A percentile compares a stretch with the other conserved stretches of the same genome.
Evolutionary conservation across 129 eudicot species (phyloP).

Genomic region (Artemisia annua): DNA sequence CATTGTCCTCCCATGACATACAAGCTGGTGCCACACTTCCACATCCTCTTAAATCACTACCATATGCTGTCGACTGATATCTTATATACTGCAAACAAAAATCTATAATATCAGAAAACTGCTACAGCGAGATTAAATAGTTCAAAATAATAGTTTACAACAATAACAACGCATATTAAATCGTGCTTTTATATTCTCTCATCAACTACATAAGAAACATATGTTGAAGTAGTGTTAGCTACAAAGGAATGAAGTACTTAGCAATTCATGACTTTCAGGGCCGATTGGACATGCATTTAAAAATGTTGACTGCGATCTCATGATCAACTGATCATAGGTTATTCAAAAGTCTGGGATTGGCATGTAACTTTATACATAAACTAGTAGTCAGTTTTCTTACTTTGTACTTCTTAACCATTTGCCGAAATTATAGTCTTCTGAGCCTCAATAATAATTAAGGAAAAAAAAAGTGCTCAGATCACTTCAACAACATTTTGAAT

Average conservation of each 20-base stretch:
- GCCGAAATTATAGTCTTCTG: too few relatives aligned
- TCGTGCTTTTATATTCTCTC: background rate
- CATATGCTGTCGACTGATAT: conserved; percentile 31
- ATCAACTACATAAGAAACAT: background rate
- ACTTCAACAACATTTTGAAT: background rate
- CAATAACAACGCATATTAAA: background rate
- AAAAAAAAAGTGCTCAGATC: too few relatives aligned
- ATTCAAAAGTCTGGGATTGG: too few relatives aligned
- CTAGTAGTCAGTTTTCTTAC: too few relatives aligned
- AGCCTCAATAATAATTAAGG: background rate
- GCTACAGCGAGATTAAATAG: background rate
- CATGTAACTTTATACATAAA: too few relatives aligned
- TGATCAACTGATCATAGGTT: too few relatives aligned
- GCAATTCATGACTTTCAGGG: background rate
- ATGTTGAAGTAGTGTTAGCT: conserved; percentile 6
- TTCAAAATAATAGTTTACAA: background rate
- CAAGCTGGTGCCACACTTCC: conserved; percentile 31
- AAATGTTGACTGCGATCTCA: too few relatives aligned
- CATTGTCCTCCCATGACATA: conserved; percentile 38
- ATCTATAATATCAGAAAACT: background rate
- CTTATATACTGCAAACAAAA: conserved; percentile 41
- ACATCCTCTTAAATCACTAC: conserved; percentile 31
- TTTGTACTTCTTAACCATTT: too few relatives aligned
- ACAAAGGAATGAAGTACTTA: too few relatives aligned
- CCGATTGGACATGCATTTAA: background rate